Conservation (phyloP, 2,329 filamentous ascomycete species). For the Aureobasidium pullulans region DNA sequence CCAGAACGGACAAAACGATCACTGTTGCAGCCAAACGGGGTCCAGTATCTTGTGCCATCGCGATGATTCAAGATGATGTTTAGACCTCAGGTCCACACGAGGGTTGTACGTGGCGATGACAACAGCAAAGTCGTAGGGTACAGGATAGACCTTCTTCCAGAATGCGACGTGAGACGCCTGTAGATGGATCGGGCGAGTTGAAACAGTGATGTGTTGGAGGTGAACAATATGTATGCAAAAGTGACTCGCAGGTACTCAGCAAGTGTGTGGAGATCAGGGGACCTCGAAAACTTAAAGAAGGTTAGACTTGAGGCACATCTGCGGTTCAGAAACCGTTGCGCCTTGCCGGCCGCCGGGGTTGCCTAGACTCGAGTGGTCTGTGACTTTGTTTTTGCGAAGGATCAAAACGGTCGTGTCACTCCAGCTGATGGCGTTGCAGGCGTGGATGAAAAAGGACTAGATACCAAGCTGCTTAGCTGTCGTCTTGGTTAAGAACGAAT, state of each 20-base stretch:
- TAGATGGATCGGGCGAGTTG: not conserved
- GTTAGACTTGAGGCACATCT: slow-evolving; percentile 3
- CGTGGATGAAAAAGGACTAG: not conserved
- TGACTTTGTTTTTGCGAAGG: not conserved
- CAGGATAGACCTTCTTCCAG: not conserved
- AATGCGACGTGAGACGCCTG: not conserved
- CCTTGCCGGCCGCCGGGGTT: not conserved
- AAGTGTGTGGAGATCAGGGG: slow-evolving; percentile 1
- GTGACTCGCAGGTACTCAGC: not conserved
- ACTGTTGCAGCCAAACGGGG: slow-evolving; percentile 7
- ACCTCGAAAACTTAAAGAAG: not conserved
- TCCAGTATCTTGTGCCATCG: slow-evolving; percentile 3
- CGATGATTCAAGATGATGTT: not conserved
- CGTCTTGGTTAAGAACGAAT: not conserved
- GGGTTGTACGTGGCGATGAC: not conserved
- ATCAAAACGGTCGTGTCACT: not conserved
- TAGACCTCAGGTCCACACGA: not conserved
- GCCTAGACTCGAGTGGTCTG: not conserved
- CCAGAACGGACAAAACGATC: slow-evolving; percentile 5
- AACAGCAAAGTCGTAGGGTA: not conserved
- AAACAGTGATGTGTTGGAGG: not conserved
- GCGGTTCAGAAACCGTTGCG: not conserved
- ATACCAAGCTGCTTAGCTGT: not conserved
- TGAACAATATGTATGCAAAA: slow-evolving; percentile 1
- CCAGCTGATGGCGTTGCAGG: slow-evolving; percentile 1